Evolutionary conservation across 139 green algal species (phyloP).

Genomic region (Chlorella sp.): DNA sequence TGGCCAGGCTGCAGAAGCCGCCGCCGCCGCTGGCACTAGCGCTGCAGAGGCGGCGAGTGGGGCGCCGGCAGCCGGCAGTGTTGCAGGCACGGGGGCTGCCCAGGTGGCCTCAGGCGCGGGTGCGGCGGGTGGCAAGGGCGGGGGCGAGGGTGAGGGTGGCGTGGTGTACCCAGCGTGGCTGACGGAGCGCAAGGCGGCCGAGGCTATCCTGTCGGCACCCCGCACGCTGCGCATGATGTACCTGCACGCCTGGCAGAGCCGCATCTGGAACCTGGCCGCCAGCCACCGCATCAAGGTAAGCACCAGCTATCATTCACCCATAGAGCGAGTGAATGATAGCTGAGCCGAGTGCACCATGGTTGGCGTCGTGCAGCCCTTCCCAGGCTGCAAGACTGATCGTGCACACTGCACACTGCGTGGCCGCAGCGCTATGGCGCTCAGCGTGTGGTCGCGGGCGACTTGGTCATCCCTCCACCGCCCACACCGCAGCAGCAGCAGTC

Average conservation of each 20-base stretch:
- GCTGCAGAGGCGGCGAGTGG: too few species aligned
- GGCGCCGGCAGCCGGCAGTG: too few species aligned
- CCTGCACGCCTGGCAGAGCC: slow-evolving; percentile 89
- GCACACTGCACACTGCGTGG: too few species aligned
- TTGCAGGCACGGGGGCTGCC: too few species aligned
- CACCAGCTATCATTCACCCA: too few species aligned
- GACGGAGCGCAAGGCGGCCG: slow-evolving; percentile 10
- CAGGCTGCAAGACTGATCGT: too few species aligned
- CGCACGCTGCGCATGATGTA: slow-evolving; percentile 86
- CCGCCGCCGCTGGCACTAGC: not conserved
- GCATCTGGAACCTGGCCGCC: slow-evolving; percentile 79
- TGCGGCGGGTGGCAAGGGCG: too few species aligned
- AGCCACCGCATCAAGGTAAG: slow-evolving; percentile 40
- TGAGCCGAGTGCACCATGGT: too few species aligned
- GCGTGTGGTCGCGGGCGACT: slow-evolving; percentile 60
- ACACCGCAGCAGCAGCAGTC: not conserved
- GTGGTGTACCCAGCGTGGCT: not conserved
- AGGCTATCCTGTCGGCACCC: slow-evolving; percentile 55
- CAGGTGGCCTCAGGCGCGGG: too few species aligned
- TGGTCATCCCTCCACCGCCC: slow-evolving; percentile 43
- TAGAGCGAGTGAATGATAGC: too few species aligned
- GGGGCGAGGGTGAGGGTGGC: too few species aligned
- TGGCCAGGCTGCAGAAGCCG: not conserved
- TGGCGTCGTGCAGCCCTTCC: too few species aligned
- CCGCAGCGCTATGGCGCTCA: slow-evolving; percentile 38